These are phyloP conservation scores for Blastobotrys niveus DNA, from an alignment of 1,139 yeast genomes.

Conservation along the genomic window DNA sequence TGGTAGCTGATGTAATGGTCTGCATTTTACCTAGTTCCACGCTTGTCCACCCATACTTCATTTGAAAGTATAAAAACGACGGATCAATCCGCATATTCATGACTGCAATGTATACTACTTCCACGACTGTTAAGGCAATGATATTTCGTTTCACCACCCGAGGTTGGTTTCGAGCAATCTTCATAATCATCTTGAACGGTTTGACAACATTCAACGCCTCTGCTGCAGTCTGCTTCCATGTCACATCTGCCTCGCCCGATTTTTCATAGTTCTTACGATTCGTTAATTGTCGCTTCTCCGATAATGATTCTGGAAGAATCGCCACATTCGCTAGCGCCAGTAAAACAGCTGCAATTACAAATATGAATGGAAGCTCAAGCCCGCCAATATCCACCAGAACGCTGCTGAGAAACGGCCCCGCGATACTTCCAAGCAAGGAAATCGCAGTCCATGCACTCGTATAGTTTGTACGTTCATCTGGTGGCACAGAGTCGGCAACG, in stretches of 20 bases:
- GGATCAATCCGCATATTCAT: not conserved
- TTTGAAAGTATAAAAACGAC: constrained; percentile 5
- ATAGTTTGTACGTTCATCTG: not conserved
- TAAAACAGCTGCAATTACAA: not conserved
- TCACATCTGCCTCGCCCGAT: not conserved
- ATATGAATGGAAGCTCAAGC: not conserved
- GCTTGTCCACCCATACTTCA: constrained; percentile 7
- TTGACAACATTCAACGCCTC: constrained; percentile 3
- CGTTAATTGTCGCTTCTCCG: not conserved
- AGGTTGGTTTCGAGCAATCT: not conserved
- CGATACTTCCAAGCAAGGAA: not conserved
- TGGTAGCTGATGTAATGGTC: not conserved
- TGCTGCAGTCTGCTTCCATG: not conserved
- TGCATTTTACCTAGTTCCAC: constrained; percentile 6
- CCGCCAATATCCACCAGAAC: not conserved
- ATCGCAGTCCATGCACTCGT: constrained; percentile 2
- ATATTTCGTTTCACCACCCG: not conserved
- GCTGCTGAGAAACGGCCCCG: constrained; percentile 3
- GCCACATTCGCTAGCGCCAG: not conserved
- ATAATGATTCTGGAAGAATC: constrained; percentile 2
- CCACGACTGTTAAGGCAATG: constrained; percentile 1
- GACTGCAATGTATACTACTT: not conserved
- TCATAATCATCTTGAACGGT: constrained; percentile 1
- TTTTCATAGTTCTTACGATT: not conserved
- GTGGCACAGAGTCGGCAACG: constrained; percentile 6